Base-by-base conservation (phyloP, 2,329 filamentous ascomycete species). In the Colletotrichum sidae region DNA sequence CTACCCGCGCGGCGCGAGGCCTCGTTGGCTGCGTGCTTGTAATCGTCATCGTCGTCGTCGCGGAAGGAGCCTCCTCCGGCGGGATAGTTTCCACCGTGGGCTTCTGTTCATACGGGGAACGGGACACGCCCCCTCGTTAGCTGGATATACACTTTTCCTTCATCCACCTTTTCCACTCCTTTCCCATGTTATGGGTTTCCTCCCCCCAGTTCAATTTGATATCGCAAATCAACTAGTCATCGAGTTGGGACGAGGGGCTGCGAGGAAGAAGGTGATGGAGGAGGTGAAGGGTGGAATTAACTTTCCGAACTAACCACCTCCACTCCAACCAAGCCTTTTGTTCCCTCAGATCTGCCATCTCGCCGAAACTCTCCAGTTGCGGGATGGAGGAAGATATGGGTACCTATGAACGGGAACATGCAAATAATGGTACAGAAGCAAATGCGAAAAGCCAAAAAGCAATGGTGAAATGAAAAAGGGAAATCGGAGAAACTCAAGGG, bases 1-100 rank as follows among this genome's bases (percentile, higher is more conserved):
- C 73, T 75, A 60, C 84, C 83, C 25, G 83, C 80, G 59, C 80
- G 77, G 38, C 78, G 75, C 68, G 77, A 77, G 15, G 85, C 86
- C 53, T 83, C 78, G 59, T 83, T 76, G 60, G 83, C 81, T 6
- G 84, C 83, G 17, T 78, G 78, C 41, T 76, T 74, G 67, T 85
- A 76, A 71, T 86, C 83, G 61, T 85, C 79, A 70, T 83, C 79
- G 67, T 81, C 76, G 60, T 77, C 74, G 70, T 77, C 76, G 45
- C 75, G 68, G 60, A 79, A 74, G 53, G 76, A 77, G 41, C 76
- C 75, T 35, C 75, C 75, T 41, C 75, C 77, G 25, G 72, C 70
- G 37, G 72, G 70, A 61, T 73, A 74, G 60, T 67, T 70, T 57
- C 73, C 73, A 61, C 75, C 74, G 46, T 72, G 71, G 50, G 77